A percentile compares a stretch with the other conserved stretches of the same genome.
Evolutionary conservation across 345 rosid genomes (phyloP).

Genomic region (Ricinus communis): DNA sequence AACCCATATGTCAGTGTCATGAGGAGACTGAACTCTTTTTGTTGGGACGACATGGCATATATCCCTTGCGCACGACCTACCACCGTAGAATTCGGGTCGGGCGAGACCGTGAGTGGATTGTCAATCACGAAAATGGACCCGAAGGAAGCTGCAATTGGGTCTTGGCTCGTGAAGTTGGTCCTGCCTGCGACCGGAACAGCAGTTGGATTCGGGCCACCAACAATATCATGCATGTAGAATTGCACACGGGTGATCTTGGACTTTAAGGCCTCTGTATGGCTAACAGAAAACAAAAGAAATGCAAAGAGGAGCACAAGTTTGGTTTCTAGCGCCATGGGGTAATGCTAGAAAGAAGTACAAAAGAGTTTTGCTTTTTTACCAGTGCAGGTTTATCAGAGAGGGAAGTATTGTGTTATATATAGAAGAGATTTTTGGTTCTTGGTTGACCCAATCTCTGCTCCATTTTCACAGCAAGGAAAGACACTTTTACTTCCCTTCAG

Average conservation of each 20-base stretch:
- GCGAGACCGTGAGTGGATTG: constrained; percentile 34
- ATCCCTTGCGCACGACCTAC: constrained; percentile 45
- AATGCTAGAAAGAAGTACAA: background rate
- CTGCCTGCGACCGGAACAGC: constrained; percentile 30
- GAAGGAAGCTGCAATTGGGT: constrained; percentile 22
- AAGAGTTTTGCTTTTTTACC: background rate
- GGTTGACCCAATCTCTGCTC: constrained; percentile 2
- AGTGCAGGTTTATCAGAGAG: background rate
- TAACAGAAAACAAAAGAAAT: background rate
- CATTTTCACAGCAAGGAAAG: background rate
- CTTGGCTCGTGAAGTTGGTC: constrained; percentile 31
- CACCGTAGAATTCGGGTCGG: constrained; percentile 31
- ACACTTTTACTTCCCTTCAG: background rate
- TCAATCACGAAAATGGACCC: constrained; percentile 36
- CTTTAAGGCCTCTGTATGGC: constrained; percentile 14
- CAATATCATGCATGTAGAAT: constrained; percentile 48
- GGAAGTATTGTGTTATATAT: background rate
- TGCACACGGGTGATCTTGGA: constrained; percentile 28
- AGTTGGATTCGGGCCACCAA: constrained; percentile 27
- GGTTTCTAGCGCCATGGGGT: constrained; percentile 26
- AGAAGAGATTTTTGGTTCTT: background rate
- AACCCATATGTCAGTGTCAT: constrained; percentile 35
- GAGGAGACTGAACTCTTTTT: constrained; percentile 37
- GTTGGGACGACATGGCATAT: constrained; percentile 33
- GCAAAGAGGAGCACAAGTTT: constrained; percentile 23